Percentiles rank a stretch among this genome's conserved stretches.
Conservation (phyloP, 2,329 filamentous ascomycete species). For the Xylariaceae sp. region DNA sequence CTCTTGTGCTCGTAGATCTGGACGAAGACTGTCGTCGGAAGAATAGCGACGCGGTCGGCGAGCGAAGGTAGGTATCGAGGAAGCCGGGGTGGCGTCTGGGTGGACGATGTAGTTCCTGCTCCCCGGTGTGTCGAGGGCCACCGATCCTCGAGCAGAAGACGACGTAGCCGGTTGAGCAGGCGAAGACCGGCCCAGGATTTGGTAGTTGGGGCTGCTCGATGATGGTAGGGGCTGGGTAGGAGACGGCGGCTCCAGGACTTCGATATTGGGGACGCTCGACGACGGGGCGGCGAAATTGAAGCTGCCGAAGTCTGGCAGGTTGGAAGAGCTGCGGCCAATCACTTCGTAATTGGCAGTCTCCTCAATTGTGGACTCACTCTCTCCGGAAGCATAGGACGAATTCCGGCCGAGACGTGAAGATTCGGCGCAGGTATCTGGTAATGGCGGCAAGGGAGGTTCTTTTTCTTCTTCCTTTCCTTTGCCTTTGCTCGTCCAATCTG, state of each 20-base stretch:
- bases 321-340: constrained; percentile 39
- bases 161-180: constrained; percentile 32
- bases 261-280: constrained; percentile 39
- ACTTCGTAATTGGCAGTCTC: constrained; percentile 49
- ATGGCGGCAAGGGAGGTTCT: constrained; percentile 22
- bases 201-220: constrained; percentile 41
- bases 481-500: constrained; percentile 28
- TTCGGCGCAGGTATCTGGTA: constrained; percentile 21
- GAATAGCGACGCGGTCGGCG: constrained; percentile 19
- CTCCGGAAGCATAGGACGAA: constrained; percentile 31
- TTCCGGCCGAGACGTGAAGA: constrained; percentile 21
- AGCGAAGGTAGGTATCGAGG: constrained; percentile 25
- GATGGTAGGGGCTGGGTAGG: constrained; percentile 32
- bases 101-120: constrained; percentile 47
- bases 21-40: constrained; percentile 28
- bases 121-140: constrained; percentile 24
- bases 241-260: constrained; percentile 42
- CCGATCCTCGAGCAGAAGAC: constrained; percentile 23
- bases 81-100: constrained; percentile 34
- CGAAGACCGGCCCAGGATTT: constrained; percentile 41
- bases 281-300: constrained; percentile 28
- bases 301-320: constrained; percentile 31
- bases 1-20: constrained; percentile 35
- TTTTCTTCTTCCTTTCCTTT: constrained; percentile 32
- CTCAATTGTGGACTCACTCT: constrained; percentile 34